Percentiles rank a stretch among this genome's conserved stretches.
phyloP scores from a whole-genome alignment of 192 early-diverging fungal species.

The Coemansia biformis region DNA sequence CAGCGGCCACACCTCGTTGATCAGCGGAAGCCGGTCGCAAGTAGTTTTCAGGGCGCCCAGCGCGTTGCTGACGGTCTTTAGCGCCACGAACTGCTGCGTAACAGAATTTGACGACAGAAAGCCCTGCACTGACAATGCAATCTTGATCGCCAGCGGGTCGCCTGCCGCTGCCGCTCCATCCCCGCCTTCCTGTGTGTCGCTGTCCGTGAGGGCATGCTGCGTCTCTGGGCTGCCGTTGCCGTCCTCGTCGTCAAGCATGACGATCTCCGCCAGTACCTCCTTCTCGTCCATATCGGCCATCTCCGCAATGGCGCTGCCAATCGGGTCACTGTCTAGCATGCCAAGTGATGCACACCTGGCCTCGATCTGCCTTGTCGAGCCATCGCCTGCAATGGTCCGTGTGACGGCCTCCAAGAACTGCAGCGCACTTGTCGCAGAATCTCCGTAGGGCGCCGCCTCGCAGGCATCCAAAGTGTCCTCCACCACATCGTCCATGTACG shows the following conservation, averaged over 20 bases:
- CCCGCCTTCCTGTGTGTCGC: not conserved
- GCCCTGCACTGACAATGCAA: conserved; percentile 23
- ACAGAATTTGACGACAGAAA: conserved; percentile 14
- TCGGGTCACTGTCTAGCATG: conserved; percentile 14
- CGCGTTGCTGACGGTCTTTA: conserved; percentile 36
- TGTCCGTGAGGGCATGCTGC: not conserved
- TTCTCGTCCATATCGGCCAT: conserved; percentile 14
- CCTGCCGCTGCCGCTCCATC: conserved; percentile 1
- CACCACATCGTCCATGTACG: too few species aligned
- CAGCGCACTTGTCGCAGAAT: conserved; percentile 10
- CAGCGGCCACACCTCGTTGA: too few species aligned
- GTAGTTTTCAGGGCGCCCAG: conserved; percentile 17
- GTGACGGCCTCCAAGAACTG: conserved; percentile 33
- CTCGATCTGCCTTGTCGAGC: not conserved
- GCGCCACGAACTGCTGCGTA: conserved; percentile 37
- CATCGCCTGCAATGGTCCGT: conserved; percentile 6
- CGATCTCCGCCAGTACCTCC: not conserved
- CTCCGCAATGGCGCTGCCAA: too few species aligned
- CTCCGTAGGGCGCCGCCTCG: conserved; percentile 13
- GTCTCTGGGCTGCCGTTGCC: too few species aligned
- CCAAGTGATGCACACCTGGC: not conserved
- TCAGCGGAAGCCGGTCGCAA: too few species aligned
- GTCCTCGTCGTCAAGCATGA: not conserved
- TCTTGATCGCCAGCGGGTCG: conserved; percentile 34
- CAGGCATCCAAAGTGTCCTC: conserved; percentile 45